These are phyloP conservation scores for Linaria vulgaris DNA, from an alignment of 257 asterid genomes.

Conservation along the genomic window DNA sequence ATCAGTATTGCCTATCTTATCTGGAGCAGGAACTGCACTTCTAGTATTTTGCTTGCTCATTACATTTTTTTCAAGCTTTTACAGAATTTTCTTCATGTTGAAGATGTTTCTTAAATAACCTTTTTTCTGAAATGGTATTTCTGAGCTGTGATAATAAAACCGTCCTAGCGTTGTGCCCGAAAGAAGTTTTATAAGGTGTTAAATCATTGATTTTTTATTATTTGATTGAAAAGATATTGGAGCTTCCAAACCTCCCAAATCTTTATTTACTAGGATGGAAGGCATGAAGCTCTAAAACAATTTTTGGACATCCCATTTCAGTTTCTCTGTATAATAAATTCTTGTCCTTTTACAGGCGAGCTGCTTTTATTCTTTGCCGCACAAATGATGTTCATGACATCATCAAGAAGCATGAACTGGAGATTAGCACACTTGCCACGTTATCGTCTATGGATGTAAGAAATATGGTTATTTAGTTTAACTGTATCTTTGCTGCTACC, in stretches of 20 bases:
- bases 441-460: slow-evolving; percentile 69
- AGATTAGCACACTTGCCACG: slow-evolving; percentile 76
- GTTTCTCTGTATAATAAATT: too few species aligned
- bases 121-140: neutral
- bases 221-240: neutral
- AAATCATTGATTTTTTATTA: neutral
- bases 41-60: neutral
- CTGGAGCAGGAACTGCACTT: neutral
- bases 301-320: too few species aligned
- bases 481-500: neutral
- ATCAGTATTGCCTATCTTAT: neutral
- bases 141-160: neutral
- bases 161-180: too few species aligned
- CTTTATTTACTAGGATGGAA: too few species aligned
- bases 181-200: slow-evolving; percentile 3
- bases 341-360: slow-evolving; percentile 46
- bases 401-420: slow-evolving; percentile 56
- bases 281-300: too few species aligned
- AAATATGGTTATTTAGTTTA: slow-evolving; percentile 8
- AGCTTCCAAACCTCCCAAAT: too few species aligned
- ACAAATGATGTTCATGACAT: slow-evolving; percentile 39
- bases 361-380: slow-evolving; percentile 76
- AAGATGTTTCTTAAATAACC: neutral
- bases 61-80: neutral
- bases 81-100: neutral